These are phyloP conservation scores for Dictyostelium citrinum DNA, from an alignment of 78 protist species.

Conservation along the genomic window DNA sequence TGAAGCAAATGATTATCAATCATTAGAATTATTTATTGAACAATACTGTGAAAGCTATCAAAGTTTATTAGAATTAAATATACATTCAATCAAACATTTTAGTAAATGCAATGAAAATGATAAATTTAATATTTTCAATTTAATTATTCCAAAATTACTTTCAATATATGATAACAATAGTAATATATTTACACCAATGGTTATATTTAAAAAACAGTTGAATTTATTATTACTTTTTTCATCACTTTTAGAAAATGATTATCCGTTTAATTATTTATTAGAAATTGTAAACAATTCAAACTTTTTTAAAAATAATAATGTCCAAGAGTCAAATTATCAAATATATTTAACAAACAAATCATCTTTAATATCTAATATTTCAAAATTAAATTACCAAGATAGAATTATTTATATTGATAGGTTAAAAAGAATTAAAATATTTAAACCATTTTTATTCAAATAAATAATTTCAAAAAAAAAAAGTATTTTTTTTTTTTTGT, in stretches of 20 bases:
- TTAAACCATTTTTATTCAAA: background rate
- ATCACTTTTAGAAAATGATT: background rate
- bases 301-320: no score
- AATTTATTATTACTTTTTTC: background rate
- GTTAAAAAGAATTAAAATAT: background rate
- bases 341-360: background rate
- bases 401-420: background rate
- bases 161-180: background rate
- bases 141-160: background rate
- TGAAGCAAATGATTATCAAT: background rate
- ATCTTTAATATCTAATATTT: background rate
- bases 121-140: background rate
- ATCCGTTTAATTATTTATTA: background rate
- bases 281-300: background rate
- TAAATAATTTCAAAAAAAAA: background rate
- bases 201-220: background rate
- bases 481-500: no score
- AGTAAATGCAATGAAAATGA: background rate
- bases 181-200: background rate
- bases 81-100: background rate
- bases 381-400: background rate
- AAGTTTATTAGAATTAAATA: background rate
- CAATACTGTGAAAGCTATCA: background rate
- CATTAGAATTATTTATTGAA: background rate
- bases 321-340: background rate